Conservation (phyloP, 305 asterid species). For the Fraxinus floribunda region DNA sequence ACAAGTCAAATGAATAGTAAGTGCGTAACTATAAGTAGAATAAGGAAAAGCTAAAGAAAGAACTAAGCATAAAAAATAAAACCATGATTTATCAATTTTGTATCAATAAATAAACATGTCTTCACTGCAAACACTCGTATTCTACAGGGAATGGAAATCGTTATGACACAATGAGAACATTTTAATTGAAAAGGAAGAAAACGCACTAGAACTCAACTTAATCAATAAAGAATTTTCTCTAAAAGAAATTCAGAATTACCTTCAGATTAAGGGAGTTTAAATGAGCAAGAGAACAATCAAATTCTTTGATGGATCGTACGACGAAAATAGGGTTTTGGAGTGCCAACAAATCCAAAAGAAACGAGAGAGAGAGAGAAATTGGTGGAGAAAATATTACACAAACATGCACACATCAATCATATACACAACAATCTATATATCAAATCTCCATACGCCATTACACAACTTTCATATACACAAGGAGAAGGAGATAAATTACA, state of each 20-base stretch:
- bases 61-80: neutral
- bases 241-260: constrained; percentile 31
- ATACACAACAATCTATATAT: too few species aligned
- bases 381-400: neutral
- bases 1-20: neutral
- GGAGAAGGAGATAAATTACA: too few species aligned
- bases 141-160: too few species aligned
- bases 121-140: too few species aligned
- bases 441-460: too few species aligned
- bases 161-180: too few species aligned
- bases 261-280: neutral
- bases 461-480: too few species aligned
- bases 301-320: constrained; percentile 14
- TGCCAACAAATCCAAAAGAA: constrained; percentile 26
- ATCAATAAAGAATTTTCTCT: too few species aligned
- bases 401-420: too few species aligned
- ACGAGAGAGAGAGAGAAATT: neutral
- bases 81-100: neutral
- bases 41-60: neutral
- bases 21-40: neutral
- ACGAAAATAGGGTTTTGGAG: constrained; percentile 33
- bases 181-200: too few species aligned
- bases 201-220: too few species aligned
- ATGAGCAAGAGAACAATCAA: neutral
- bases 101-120: too few species aligned